Evolutionary conservation across 257 asterid genomes (phyloP).

Genomic region (Solanum sejunctum): DNA sequence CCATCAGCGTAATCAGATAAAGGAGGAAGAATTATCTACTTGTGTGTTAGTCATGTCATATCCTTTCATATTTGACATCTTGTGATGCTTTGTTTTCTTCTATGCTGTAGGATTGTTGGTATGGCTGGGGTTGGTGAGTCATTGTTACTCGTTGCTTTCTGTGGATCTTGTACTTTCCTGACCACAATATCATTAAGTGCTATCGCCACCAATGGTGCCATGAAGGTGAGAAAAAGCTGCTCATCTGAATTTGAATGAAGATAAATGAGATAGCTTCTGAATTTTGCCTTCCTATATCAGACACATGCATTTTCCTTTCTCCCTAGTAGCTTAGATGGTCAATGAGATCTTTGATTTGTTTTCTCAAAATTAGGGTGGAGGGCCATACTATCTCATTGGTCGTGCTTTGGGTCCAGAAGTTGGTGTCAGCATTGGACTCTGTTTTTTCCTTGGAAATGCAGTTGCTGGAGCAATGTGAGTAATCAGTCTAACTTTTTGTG

Average conservation of each 20-base stretch:
- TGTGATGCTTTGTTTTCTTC: neutral
- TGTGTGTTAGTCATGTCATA: neutral
- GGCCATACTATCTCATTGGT: slow-evolving; percentile 98
- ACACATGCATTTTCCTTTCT: neutral
- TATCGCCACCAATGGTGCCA: slow-evolving; percentile 98
- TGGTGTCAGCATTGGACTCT: slow-evolving; percentile 97
- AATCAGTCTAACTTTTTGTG: neutral
- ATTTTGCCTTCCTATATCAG: neutral
- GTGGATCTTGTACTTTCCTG: slow-evolving; percentile 90
- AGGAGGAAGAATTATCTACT: neutral
- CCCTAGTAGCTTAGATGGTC: neutral
- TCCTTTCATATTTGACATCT: neutral
- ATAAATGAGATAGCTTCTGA: neutral
- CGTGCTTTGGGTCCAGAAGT: slow-evolving; percentile 99
- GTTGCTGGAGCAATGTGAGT: slow-evolving; percentile 99
- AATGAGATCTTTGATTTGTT: neutral
- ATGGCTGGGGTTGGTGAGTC: slow-evolving; percentile 99
- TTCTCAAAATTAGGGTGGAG: slow-evolving; percentile 70
- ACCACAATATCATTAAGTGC: slow-evolving; percentile 96
- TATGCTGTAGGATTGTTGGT: slow-evolving; percentile 86
- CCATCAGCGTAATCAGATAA: neutral
- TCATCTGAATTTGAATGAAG: neutral
- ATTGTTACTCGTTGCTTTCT: slow-evolving; percentile 80
- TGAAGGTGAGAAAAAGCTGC: slow-evolving; percentile 55
- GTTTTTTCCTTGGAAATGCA: slow-evolving; percentile 98